Conservation (phyloP, 2,329 filamentous ascomycete genomes). For the Xylariaceae sp. region DNA sequence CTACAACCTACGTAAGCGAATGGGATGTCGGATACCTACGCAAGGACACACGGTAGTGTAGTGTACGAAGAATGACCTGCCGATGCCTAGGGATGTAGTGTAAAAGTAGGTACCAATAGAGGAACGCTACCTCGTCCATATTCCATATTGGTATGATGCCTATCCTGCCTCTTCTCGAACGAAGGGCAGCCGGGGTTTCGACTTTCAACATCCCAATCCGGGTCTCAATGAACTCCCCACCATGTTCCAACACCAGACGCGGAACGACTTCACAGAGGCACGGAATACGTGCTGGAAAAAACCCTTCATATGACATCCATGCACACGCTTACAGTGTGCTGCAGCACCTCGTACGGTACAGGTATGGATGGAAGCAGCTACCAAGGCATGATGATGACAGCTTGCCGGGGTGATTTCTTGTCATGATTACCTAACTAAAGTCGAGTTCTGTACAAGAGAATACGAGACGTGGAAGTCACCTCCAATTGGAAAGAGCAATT, state of each 20-base stretch:
- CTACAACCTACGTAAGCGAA: constrained; percentile 6
- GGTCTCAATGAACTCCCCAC: not conserved
- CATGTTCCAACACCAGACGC: not conserved
- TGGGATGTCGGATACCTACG: not conserved
- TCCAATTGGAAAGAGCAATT: not conserved
- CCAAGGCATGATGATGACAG: not conserved
- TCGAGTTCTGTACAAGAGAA: not conserved
- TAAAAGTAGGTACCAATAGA: not conserved
- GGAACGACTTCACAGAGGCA: not conserved
- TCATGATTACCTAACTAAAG: not conserved
- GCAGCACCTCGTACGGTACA: not conserved
- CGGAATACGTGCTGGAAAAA: not conserved
- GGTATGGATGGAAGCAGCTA: not conserved
- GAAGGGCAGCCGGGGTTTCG: not conserved
- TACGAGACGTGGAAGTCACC: not conserved
- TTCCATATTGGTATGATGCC: not conserved
- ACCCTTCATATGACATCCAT: not conserved
- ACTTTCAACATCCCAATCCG: not conserved
- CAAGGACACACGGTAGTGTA: not conserved
- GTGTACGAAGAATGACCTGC: constrained; percentile 1
- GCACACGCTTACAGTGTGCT: not conserved
- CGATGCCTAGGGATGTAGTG: not conserved
- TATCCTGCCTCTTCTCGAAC: not conserved
- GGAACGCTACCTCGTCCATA: too few species aligned
- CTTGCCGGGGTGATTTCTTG: not conserved